Percentiles rank a stretch among this genome's conserved stretches.
Evolutionary conservation across 805 yeast species (phyloP).

Genomic region (Candida xiaguanensis): DNA sequence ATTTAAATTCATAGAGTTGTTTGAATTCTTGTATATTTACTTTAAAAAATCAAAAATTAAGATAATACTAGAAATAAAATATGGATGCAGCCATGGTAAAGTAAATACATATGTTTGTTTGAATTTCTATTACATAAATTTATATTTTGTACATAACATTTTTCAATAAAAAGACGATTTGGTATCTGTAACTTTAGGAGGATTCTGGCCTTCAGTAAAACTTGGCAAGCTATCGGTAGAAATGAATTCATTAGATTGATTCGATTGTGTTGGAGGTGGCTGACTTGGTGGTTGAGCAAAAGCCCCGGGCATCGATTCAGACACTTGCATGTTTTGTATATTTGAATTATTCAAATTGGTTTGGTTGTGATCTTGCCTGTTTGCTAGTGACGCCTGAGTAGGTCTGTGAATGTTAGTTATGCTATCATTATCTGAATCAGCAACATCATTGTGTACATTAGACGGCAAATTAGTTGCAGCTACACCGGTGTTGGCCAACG

Average conservation of each 20-base stretch:
- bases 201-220: not conserved
- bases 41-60: too few relatives aligned
- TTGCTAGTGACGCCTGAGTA: not conserved
- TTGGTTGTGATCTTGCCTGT: not conserved
- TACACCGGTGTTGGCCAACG: not conserved
- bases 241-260: not conserved
- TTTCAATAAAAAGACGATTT: not conserved
- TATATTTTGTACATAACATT: too few relatives aligned
- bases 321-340: not conserved
- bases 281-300: not conserved
- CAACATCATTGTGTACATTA: not conserved
- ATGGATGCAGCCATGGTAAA: too few relatives aligned
- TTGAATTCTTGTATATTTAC: too few relatives aligned
- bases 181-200: not conserved
- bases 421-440: slow-evolving; percentile 5
- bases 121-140: too few relatives aligned
- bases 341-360: too few relatives aligned
- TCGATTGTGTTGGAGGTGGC: not conserved
- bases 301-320: not conserved
- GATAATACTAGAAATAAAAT: too few relatives aligned
- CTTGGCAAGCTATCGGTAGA: slow-evolving; percentile 4
- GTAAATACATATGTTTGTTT: too few relatives aligned
- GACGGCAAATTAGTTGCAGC: slow-evolving; percentile 1
- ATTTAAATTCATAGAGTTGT: too few relatives aligned
- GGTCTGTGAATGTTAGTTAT: slow-evolving; percentile 8